phyloP scores from a whole-genome alignment of 345 rosid genomes.

The Psidium guajava region DNA sequence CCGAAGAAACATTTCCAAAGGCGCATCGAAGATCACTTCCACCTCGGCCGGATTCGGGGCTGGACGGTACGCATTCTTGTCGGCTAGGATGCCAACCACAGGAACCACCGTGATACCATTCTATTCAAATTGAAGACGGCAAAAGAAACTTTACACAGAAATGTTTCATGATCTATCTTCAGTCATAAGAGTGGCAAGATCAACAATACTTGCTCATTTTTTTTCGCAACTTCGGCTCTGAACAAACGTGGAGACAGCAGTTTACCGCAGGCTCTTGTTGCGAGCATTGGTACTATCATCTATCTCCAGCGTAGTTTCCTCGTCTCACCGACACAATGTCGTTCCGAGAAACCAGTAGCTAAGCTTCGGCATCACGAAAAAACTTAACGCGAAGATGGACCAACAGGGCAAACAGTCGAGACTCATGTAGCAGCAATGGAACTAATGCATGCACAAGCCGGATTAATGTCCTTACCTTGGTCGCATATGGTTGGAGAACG shows the following conservation, averaged over 20 bases:
- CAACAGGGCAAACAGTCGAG: background rate
- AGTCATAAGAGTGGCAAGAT: background rate
- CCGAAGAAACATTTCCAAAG: slow-evolving; percentile 79
- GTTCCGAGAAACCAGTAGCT: background rate
- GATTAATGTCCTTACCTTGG: slow-evolving; percentile 18
- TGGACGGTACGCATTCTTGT: slow-evolving; percentile 36
- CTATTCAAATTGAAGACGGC: slow-evolving; percentile 23
- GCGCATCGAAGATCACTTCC: slow-evolving; percentile 70
- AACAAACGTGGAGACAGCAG: background rate
- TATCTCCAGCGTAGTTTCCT: background rate
- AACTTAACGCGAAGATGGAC: background rate
- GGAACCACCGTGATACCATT: slow-evolving; percentile 71
- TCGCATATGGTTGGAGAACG: slow-evolving; percentile 29
- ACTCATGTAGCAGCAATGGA: background rate
- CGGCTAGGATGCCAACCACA: slow-evolving; percentile 50
- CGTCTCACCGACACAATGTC: background rate
- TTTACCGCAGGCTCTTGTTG: background rate
- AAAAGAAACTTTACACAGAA: background rate
- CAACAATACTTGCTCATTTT: background rate
- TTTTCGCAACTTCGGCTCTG: background rate
- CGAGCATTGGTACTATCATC: background rate
- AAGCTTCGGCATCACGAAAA: background rate
- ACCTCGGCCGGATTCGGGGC: slow-evolving; percentile 65
- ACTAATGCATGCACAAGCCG: background rate
- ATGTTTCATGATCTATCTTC: background rate